Conservation (phyloP, 257 asterid genomes). For the Jasminum sambac region DNA sequence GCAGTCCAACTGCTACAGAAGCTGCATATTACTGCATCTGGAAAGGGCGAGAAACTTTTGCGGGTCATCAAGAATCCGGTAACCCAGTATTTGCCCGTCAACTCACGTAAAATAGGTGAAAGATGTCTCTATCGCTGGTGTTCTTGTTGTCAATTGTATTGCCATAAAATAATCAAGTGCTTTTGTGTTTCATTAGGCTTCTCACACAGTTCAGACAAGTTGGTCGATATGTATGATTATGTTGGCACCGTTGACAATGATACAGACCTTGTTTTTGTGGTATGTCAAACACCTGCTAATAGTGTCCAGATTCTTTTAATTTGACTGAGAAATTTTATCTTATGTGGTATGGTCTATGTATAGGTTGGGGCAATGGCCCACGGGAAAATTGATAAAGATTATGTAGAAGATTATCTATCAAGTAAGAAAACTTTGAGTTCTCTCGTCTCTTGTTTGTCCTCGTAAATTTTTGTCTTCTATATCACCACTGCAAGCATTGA, state of each 20-base stretch:
- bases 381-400: slow-evolving; percentile 76
- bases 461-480: neutral
- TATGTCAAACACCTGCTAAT: slow-evolving; percentile 28
- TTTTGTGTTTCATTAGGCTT: slow-evolving; percentile 52
- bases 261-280: slow-evolving; percentile 80
- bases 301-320: neutral
- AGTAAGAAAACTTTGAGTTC: slow-evolving; percentile 39
- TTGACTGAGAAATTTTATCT: slow-evolving; percentile 3
- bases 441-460: slow-evolving; percentile 3
- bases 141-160: slow-evolving; percentile 1
- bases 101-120: slow-evolving; percentile 79
- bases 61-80: slow-evolving; percentile 80
- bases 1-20: slow-evolving; percentile 87
- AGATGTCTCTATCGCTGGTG: neutral
- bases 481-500: neutral
- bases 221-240: slow-evolving; percentile 70
- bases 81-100: slow-evolving; percentile 69
- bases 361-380: slow-evolving; percentile 98
- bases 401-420: slow-evolving; percentile 76
- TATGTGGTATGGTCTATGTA: slow-evolving; percentile 18
- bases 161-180: slow-evolving; percentile 3
- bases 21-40: slow-evolving; percentile 61
- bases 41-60: slow-evolving; percentile 73
- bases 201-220: slow-evolving; percentile 86
- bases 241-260: slow-evolving; percentile 56